Evolutionary conservation across 2,329 filamentous ascomycete species (phyloP).

Genomic region (Hypoxylon sp.): DNA sequence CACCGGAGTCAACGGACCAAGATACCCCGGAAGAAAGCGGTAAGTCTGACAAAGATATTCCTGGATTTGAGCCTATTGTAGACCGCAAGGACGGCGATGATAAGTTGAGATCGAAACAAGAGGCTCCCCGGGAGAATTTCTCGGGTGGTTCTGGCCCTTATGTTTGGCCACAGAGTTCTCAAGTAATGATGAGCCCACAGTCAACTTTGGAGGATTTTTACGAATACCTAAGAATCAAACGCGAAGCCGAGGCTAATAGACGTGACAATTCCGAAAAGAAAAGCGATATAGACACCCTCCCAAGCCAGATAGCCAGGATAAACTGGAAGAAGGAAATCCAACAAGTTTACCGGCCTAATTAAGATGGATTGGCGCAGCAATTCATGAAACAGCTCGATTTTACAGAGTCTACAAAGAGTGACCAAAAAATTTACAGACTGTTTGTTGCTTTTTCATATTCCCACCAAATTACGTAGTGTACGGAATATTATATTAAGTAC

Average conservation of each 20-base stretch:
- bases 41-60: conserved; percentile 5
- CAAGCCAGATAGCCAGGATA: conserved; percentile 13
- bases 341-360: background rate
- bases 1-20: background rate
- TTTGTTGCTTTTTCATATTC: background rate
- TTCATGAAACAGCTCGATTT: background rate
- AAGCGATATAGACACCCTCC: background rate
- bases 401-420: background rate
- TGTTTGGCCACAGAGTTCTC: conserved; percentile 17
- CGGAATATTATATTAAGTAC: background rate
- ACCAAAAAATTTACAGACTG: background rate
- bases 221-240: background rate
- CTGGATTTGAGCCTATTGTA: conserved; percentile 21
- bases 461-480: background rate
- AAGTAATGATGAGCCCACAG: background rate
- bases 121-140: conserved; percentile 5
- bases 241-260: background rate
- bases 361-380: background rate
- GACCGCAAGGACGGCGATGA: background rate
- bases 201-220: too few relatives aligned
- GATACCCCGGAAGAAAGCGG: background rate
- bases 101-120: background rate
- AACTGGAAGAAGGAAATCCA: conserved; percentile 18
- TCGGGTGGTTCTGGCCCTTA: conserved; percentile 27
- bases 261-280: too few relatives aligned